These are phyloP conservation scores for Geotrichum europaeum DNA, from an alignment of 1,139 yeast species.

Conservation along the genomic window DNA sequence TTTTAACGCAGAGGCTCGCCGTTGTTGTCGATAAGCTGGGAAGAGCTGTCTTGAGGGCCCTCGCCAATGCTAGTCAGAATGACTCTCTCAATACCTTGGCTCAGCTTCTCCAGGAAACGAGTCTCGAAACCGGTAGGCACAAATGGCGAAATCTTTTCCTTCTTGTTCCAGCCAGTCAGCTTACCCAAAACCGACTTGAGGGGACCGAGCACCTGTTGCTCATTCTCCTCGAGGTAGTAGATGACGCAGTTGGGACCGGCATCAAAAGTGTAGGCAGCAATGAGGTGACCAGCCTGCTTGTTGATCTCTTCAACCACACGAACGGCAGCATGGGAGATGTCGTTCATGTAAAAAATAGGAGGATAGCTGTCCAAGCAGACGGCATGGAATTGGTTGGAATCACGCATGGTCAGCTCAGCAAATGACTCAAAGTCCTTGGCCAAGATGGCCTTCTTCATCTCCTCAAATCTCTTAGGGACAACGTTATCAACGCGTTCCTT, in stretches of 20 bases:
- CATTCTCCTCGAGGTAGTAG: conserved; percentile 74
- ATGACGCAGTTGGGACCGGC: conserved; percentile 99
- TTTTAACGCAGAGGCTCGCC: conserved; percentile 14
- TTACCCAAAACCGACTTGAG: conserved; percentile 41
- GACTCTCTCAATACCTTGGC: conserved; percentile 69
- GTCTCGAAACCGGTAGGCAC: conserved; percentile 36
- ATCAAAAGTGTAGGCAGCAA: conserved; percentile 95
- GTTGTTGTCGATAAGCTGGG: conserved; percentile 9
- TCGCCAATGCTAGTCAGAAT: conserved; percentile 82
- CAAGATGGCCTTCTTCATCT: conserved; percentile 72
- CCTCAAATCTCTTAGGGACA: conserved; percentile 76
- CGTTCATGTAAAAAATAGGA: conserved; percentile 92
- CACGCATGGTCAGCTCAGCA: conserved; percentile 90
- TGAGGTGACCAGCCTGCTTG: conserved; percentile 49
- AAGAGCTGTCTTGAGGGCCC: conserved; percentile 49
- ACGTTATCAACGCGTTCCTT: conserved; percentile 67
- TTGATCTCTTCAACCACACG: conserved; percentile 77
- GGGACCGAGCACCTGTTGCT: conserved; percentile 47
- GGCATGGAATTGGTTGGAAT: conserved; percentile 95
- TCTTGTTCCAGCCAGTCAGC: conserved; percentile 67
- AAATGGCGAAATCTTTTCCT: conserved; percentile 34
- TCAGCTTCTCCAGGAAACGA: conserved; percentile 47
- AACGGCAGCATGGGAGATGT: conserved; percentile 85
- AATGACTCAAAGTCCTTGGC: conserved; percentile 68
- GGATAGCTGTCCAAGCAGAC: conserved; percentile 93